A percentile compares a stretch with the other conserved stretches of the same genome.
These are phyloP conservation scores for Blastomyces parvus DNA, from an alignment of 2,329 filamentous ascomycete genomes.

Conservation along the genomic window DNA sequence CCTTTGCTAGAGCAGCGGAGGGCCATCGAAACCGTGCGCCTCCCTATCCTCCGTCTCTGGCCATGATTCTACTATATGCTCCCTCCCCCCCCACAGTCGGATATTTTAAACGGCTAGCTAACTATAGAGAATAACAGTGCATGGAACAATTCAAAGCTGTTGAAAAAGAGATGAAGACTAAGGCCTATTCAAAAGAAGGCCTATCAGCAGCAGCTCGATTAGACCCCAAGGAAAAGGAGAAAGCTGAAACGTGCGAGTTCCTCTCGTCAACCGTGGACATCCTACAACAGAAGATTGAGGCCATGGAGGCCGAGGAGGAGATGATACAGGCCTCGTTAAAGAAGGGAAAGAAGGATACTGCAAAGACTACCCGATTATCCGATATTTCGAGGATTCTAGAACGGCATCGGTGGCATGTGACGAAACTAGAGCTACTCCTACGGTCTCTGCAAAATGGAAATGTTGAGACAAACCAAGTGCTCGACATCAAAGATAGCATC, in stretches of 20 bases:
- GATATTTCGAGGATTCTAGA: conserved; percentile 79
- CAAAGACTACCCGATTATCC: conserved; percentile 77
- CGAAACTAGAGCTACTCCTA: conserved; percentile 81
- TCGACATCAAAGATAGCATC: conserved; percentile 82
- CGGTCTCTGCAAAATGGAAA: conserved; percentile 87
- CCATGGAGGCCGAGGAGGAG: conserved; percentile 82
- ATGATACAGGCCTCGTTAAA: conserved; percentile 79
- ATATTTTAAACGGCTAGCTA: conserved; percentile 11
- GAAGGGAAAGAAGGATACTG: conserved; percentile 80
- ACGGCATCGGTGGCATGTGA: conserved; percentile 92
- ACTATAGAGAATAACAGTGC: conserved; percentile 28
- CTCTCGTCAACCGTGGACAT: conserved; percentile 80
- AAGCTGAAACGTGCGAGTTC: conserved; percentile 79
- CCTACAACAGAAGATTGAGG: conserved; percentile 86
- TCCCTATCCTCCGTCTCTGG: conserved; percentile 2
- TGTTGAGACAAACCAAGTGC: conserved; percentile 77
- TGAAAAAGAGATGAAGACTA: conserved; percentile 99
- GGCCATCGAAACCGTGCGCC: conserved; percentile 81
- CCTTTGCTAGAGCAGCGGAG: conserved; percentile 88
- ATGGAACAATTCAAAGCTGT: conserved; percentile 99
- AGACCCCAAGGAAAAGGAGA: conserved; percentile 96
- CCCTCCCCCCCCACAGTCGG: conserved; percentile 7
- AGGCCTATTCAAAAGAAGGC: conserved; percentile 97
- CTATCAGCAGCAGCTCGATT: conserved; percentile 83
- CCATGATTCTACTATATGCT: background rate